These are phyloP conservation scores for Umbelopsis sp. DNA, from an alignment of 371 early-diverging fungal species.

Conservation along the genomic window DNA sequence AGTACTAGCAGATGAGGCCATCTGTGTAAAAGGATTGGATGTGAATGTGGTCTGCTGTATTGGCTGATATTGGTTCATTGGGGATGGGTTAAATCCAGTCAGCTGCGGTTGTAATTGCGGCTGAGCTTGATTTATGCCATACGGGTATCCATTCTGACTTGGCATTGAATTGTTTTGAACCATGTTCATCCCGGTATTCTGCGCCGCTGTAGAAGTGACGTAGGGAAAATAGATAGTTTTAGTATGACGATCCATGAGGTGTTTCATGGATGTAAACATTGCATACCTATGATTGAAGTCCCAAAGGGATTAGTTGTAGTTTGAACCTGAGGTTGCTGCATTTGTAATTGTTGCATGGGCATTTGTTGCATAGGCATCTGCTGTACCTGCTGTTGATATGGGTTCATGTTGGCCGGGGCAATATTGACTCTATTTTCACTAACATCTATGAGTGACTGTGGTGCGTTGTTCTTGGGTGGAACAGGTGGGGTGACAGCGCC, in stretches of 20 bases:
- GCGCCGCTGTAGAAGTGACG: not conserved
- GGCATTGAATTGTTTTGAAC: not conserved
- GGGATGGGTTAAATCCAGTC: conserved; percentile 3
- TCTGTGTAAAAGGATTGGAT: conserved; percentile 31
- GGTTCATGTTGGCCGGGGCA: not conserved
- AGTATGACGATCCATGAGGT: not conserved
- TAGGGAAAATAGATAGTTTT: not conserved
- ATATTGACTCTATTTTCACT: not conserved
- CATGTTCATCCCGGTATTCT: not conserved
- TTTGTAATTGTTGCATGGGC: conserved; percentile 19
- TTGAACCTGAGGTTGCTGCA: conserved; percentile 22
- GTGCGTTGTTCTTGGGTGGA: not conserved
- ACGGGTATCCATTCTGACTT: not conserved
- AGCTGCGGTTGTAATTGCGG: conserved; percentile 11
- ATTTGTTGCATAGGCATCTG: conserved; percentile 12
- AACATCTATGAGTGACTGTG: conserved; percentile 1
- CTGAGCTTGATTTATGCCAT: not conserved
- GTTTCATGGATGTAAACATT: conserved; percentile 22
- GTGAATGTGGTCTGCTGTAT: not conserved
- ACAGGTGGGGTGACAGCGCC: conserved; percentile 7
- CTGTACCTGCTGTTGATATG: conserved; percentile 3
- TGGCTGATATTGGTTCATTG: conserved; percentile 12
- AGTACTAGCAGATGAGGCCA: conserved; percentile 20
- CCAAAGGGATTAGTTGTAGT: conserved; percentile 16
- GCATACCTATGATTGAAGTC: conserved; percentile 19